Evolutionary conservation across 768 basidiomycete genomes (phyloP).

Genomic region (Lactarius vividus): DNA sequence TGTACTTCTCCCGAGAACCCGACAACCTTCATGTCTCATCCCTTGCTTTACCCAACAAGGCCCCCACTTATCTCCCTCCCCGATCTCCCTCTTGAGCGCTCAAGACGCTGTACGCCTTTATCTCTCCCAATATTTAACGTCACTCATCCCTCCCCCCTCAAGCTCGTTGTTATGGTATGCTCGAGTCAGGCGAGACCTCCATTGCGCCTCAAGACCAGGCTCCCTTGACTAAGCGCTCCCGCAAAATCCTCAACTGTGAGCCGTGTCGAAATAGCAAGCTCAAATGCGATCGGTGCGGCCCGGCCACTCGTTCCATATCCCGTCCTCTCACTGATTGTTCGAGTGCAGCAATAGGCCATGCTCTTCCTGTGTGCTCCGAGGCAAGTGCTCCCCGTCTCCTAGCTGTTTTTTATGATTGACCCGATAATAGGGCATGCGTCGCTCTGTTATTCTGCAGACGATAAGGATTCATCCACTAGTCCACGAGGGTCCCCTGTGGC

Average conservation of each 20-base stretch:
- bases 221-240: constrained; percentile 25
- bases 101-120: constrained; percentile 19
- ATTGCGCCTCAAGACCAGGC: constrained; percentile 24
- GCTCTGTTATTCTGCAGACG: constrained; percentile 25
- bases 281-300: constrained; percentile 27
- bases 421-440: constrained; percentile 25
- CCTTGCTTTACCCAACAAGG: constrained; percentile 24
- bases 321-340: background rate
- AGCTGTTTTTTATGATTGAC: background rate
- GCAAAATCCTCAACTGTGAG: constrained; percentile 28
- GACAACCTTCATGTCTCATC: constrained; percentile 26
- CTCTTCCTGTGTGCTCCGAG: constrained; percentile 28
- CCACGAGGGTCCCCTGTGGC: constrained; percentile 19
- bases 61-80: constrained; percentile 26
- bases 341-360: constrained; percentile 25
- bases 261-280: constrained; percentile 29
- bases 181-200: constrained; percentile 27
- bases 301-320: background rate
- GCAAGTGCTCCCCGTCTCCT: background rate
- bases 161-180: constrained; percentile 27
- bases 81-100: constrained; percentile 26
- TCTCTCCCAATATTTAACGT: constrained; percentile 22
- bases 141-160: constrained; percentile 18
- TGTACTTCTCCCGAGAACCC: constrained; percentile 26
- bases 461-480: constrained; percentile 24